Evolutionary conservation across 768 basidiomycete species (phyloP), one percentile per base, ranked within the genome.

Genomic region (Mycena polygramma): DNA sequence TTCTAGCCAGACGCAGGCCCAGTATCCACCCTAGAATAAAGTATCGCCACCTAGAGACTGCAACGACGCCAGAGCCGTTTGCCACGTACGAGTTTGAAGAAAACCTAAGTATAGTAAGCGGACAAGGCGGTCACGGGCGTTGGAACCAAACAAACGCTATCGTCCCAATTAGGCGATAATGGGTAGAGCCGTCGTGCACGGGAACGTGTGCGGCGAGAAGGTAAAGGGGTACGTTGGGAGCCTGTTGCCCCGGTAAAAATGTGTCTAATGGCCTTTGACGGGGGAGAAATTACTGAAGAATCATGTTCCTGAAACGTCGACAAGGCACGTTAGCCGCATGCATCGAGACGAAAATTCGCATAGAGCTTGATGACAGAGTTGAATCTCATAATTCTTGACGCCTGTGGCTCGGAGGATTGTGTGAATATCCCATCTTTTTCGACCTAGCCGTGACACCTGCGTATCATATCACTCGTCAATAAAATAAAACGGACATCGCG

Each of bases 151-250:
- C 61, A 52, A 19, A 26, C 68, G 68, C 55, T 68, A 20, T 41
- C 43, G 57, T 66, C 65, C 65, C n/a, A 55, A 68, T 68, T 54
- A 68, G 59, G 59, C 58, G n/a, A 68, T 54, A 64, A 70, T 26
- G 26, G 64, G 36, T 20, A 41, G 7, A 46, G 45, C 45, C 45
- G 19, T 46, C 45, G 7, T 20, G 45, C 14, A 19, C 14, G 45
- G 45, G 17, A 46, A 7, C 15, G 45, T 7, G 19, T 17, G 45
- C 15, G 7, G 14, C 15, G 45, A 11, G 48, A 11, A 41, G 48
- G 8, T 24, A 8, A 17, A 24, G 48, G 46, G 20, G n/a, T 49
- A 9, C n/a, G 22, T 49, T 10, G 7, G 9, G 7, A 49, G 8
- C n/a, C 7, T 24, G 9, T 17, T 49, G n/a, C 20, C n/a, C 2